phyloP scores from a whole-genome alignment of 305 asterid species.

The Caryopteris hybrid region DNA sequence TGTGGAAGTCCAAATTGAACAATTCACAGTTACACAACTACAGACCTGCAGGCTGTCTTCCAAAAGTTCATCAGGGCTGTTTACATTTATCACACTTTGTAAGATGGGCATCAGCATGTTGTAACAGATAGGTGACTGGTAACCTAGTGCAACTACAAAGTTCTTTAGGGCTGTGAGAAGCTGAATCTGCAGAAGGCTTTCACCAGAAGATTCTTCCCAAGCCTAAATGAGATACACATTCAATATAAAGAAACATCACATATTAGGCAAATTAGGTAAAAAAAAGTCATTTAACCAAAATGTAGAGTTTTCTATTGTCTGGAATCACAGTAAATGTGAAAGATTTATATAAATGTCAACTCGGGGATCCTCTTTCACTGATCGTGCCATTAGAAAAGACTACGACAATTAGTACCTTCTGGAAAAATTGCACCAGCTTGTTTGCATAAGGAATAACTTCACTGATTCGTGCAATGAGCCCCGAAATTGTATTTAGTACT shows the following conservation, averaged over 20 bases:
- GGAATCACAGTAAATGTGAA: slow-evolving; percentile 1
- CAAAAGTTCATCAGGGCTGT: slow-evolving; percentile 93
- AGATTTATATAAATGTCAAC: slow-evolving; percentile 3
- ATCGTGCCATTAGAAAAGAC: slow-evolving; percentile 7
- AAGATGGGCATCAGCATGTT: slow-evolving; percentile 80
- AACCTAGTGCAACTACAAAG: slow-evolving; percentile 85
- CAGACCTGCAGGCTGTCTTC: slow-evolving; percentile 94
- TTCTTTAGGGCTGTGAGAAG: slow-evolving; percentile 89
- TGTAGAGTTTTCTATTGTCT: background rate
- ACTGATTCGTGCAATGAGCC: slow-evolving; percentile 69
- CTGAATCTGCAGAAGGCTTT: slow-evolving; percentile 98
- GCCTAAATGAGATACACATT: slow-evolving; percentile 42
- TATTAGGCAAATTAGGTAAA: background rate
- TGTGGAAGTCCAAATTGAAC: background rate
- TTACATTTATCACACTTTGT: slow-evolving; percentile 52
- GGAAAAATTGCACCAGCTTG: slow-evolving; percentile 83
- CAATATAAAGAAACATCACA: slow-evolving; percentile 15
- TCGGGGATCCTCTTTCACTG: background rate
- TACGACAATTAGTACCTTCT: slow-evolving; percentile 48
- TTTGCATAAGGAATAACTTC: slow-evolving; percentile 76
- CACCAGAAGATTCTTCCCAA: slow-evolving; percentile 95
- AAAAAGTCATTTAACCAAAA: background rate
- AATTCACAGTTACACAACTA: slow-evolving; percentile 5
- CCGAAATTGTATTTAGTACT: slow-evolving; percentile 80
- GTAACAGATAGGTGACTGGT: slow-evolving; percentile 80